Evolutionary conservation across 306 rosid species (phyloP).

Genomic region (Quercus alba): DNA sequence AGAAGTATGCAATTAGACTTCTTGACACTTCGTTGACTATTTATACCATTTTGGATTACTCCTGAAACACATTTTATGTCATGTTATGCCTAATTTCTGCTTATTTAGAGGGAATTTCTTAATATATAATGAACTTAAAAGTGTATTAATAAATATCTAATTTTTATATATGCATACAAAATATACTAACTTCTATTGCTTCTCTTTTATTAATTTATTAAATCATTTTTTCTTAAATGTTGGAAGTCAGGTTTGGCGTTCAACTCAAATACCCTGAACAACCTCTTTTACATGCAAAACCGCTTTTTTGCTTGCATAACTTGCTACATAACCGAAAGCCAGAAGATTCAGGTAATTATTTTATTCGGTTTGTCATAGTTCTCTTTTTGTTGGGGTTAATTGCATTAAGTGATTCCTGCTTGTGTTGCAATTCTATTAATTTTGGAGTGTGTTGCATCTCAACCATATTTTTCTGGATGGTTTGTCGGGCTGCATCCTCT

Average conservation of each 20-base stretch:
- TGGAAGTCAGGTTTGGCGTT: constrained; percentile 65
- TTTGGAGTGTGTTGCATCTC: not conserved
- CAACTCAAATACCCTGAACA: constrained; percentile 67
- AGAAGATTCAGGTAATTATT: constrained; percentile 57
- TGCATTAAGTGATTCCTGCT: not conserved
- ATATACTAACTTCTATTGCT: not conserved
- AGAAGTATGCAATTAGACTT: constrained; percentile 47
- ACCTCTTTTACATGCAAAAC: constrained; percentile 77
- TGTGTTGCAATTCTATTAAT: not conserved
- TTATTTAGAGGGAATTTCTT: not conserved
- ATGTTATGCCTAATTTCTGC: constrained; percentile 6
- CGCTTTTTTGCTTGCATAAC: constrained; percentile 67
- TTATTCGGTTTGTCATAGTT: not conserved
- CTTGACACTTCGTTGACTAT: not conserved
- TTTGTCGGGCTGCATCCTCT: not conserved
- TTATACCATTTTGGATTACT: constrained; percentile 17
- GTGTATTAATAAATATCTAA: not conserved
- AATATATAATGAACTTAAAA: not conserved
- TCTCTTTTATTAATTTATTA: not conserved
- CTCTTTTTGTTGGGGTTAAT: not conserved
- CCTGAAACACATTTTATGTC: not conserved
- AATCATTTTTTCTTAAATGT: constrained; percentile 16
- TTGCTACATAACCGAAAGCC: constrained; percentile 67
- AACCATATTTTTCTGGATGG: not conserved
- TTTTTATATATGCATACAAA: not conserved